Evolutionary conservation across 768 basidiomycete species (phyloP).

Genomic region (Russula abietina): DNA sequence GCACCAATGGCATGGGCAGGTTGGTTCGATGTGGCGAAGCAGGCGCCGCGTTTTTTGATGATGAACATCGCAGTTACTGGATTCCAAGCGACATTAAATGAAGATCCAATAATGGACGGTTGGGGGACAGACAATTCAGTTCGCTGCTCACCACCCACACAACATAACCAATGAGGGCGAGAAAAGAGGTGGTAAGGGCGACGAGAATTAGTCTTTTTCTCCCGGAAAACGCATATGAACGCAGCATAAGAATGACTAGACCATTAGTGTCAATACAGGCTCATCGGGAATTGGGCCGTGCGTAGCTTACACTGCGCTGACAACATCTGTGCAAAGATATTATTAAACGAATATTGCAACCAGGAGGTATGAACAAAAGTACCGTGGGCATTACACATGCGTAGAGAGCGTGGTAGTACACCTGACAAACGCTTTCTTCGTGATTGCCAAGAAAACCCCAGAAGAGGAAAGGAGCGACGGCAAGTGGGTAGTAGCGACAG

Average conservation of each 20-base stretch:
- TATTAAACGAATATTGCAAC: neutral
- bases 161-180: neutral
- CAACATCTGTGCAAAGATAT: neutral
- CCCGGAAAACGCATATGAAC: conserved; percentile 21
- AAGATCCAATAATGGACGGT: neutral
- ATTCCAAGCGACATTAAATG: neutral
- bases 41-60: neutral
- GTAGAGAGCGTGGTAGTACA: conserved; percentile 13
- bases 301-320: conserved; percentile 16
- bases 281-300: neutral
- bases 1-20: neutral
- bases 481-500: conserved; percentile 21
- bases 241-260: conserved; percentile 22
- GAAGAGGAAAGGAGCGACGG: conserved; percentile 13
- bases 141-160: conserved; percentile 12
- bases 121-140: conserved; percentile 1
- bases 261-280: neutral
- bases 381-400: conserved; percentile 12
- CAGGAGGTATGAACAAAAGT: neutral
- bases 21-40: conserved; percentile 16
- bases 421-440: neutral
- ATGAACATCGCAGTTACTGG: conserved; percentile 10
- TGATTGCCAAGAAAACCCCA: conserved; percentile 18
- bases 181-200: conserved; percentile 3
- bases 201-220: neutral